phyloP scores from a whole-genome alignment of 2,329 filamentous ascomycete genomes.

The Grosmannia clavigera region DNA sequence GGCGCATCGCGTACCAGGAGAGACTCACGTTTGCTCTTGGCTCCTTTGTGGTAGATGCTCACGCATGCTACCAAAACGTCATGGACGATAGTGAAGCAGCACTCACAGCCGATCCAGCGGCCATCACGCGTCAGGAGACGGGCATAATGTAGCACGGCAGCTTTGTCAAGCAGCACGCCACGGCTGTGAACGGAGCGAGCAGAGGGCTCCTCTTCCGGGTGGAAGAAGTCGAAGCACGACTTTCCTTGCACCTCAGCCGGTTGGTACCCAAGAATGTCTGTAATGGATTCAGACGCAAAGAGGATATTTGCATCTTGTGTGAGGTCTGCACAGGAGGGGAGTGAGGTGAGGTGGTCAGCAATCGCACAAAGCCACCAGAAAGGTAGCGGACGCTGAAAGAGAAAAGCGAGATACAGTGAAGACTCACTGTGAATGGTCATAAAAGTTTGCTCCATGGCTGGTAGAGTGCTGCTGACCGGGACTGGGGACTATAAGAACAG shows the following conservation, averaged over 20 bases:
- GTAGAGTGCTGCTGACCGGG: not conserved
- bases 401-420: not conserved
- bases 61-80: constrained; percentile 79
- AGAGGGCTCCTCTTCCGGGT: constrained; percentile 66
- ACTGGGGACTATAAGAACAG: not conserved
- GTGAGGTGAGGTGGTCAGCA: not conserved
- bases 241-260: constrained; percentile 63
- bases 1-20: not conserved
- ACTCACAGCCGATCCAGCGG: constrained; percentile 69
- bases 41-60: constrained; percentile 58
- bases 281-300: constrained; percentile 73
- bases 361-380: not conserved
- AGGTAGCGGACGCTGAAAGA: not conserved
- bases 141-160: constrained; percentile 72
- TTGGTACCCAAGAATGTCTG: constrained; percentile 70
- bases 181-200: constrained; percentile 61
- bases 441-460: constrained; percentile 67
- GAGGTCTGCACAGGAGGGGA: constrained; percentile 42
- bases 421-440: constrained; percentile 78
- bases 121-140: constrained; percentile 56
- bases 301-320: constrained; percentile 64
- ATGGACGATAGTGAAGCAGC: constrained; percentile 80
- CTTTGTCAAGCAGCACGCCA: constrained; percentile 68
- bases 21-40: constrained; percentile 60
- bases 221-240: constrained; percentile 79